Evolutionary conservation across 1,139 yeast genomes (phyloP).

Genomic region (Nakaseomyces nivariensis): DNA sequence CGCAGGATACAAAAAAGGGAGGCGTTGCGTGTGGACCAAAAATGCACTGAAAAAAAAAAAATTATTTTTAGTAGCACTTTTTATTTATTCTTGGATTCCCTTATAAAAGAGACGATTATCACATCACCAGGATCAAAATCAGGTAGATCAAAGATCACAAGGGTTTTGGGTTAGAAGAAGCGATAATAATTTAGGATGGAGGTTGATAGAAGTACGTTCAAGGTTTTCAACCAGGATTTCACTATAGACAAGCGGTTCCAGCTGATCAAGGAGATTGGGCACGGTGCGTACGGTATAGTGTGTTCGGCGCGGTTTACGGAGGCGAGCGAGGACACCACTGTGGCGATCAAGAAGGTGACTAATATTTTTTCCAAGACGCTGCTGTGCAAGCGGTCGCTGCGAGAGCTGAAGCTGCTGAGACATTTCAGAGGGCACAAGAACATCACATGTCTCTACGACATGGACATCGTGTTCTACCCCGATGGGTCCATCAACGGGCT

Average conservation of each 20-base stretch:
- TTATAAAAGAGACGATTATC: not conserved
- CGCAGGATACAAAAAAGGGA: not conserved
- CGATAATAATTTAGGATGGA: not conserved
- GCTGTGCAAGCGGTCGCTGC: constrained; percentile 76
- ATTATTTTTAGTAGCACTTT: not conserved
- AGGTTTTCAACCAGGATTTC: constrained; percentile 83
- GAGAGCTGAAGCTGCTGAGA: constrained; percentile 78
- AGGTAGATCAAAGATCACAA: no score
- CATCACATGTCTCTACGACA: constrained; percentile 85
- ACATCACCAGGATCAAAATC: not conserved
- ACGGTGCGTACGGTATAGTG: constrained; percentile 95
- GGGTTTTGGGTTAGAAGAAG: no score
- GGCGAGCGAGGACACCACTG: constrained; percentile 59
- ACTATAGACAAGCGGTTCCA: constrained; percentile 78
- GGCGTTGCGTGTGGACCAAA: no score
- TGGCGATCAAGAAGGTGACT: constrained; percentile 91
- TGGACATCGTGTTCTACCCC: constrained; percentile 57
- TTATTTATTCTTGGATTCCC: not conserved
- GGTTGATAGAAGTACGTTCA: constrained; percentile 35
- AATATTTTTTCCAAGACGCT: constrained; percentile 84
- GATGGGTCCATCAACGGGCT: constrained; percentile 74
- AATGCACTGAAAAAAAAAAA: no score
- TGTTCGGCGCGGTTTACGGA: constrained; percentile 81
- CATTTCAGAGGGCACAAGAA: constrained; percentile 91
- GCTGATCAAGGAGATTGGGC: constrained; percentile 84